Evolutionary conservation across 306 rosid genomes (phyloP), one percentile per base, ranked within the genome.

Genomic region (Cicer judaicum): DNA sequence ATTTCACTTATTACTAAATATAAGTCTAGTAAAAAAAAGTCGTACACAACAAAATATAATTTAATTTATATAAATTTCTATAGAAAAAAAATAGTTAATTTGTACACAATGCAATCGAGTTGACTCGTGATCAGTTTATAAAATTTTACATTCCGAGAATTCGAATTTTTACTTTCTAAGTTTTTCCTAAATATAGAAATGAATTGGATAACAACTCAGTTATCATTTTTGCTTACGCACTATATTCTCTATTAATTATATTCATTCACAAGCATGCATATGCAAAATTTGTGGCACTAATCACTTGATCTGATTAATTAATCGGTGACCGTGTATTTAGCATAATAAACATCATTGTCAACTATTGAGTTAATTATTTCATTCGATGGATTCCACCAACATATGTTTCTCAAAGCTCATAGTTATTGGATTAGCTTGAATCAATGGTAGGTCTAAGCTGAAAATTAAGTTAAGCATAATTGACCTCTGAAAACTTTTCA

Each of bases 401-500:
- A 29, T 7, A 64, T 56, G 16, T 57, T 70, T 63, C 47, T 44
- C 54, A 47, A 74, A 34, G 68, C 49, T 50, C 44, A 12, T 39
- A 68, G 52, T 47, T 48, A 81, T 60, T 76, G 80, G 81, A 72
- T 73, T 66, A 75, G 70, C 49, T 50, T 68, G 80, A 78, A 82
- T 85, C 68, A 44, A 66, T 59, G 7, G 77, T 63, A 76, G 70
- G 44, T 73, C 74, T 15, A 74, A 42, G 80, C 67, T 29, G 68
- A 55, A 54, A 66, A 75, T 41, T 65, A 78, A 64, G 29, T 54
- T 53, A 53, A 77, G 65, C 68, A 70, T 55, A 66, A 57, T 81
- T 81, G 83, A 81, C 79, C 79, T 72, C 63, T 50, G 8, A 21
- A 78, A 57, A 50, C 53, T 61, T 75, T 78, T 48, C 70, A 64